Base-by-base conservation (phyloP, 768 basidiomycete genomes). In the Tricholoma saponaceum region DNA sequence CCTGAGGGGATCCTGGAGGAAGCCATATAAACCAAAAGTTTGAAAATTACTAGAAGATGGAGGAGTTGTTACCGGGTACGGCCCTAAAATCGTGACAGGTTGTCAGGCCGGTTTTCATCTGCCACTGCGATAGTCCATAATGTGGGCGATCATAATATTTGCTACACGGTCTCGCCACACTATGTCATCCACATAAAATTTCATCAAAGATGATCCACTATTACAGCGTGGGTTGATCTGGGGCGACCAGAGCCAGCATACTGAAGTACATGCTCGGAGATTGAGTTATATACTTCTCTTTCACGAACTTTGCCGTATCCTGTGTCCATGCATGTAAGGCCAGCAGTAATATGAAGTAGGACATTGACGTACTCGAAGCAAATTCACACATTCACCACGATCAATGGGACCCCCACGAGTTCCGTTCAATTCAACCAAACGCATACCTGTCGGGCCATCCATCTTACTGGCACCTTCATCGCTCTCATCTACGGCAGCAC, bases 341-440 rank as follows among this genome's bases (percentile, higher is more conserved):
- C 8, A 28, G 8, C 13, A 7, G 23, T 25, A 20, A 22, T 22
- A 30, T 8, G 18, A 18, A 50, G 16, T 7, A 43, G 10, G 7
- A 50, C 3, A 4, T 30, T 18, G 28, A 50, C 47, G 26, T n/a
- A 50, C 47, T 7, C 5, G 47, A 52, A 93, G 69, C 44, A 93
- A 72, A 66, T 89, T 76, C 1, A 58, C 70, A 61, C 83, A 84
- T 57, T 76, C 74, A 0, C 91, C 91, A 62, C 86, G 80, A 67
- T 97, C 94, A 62, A 97, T 76, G 1, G 95, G 93, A 3, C 90
- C 90, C 8, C 68, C 72, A 44, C 95, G 74, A 43, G 84, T 73
- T 0, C 95, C 95, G 71, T 97, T 94, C 49, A 98, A 74, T 70
- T 97, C 95, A 46, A 96, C 74, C 6, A 97, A 20, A 16, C 41